Percentiles rank a stretch among this genome's conserved stretches.
These are phyloP conservation scores for Cercospora sp. DNA, from an alignment of 2,329 filamentous ascomycete genomes.

Conservation along the genomic window DNA sequence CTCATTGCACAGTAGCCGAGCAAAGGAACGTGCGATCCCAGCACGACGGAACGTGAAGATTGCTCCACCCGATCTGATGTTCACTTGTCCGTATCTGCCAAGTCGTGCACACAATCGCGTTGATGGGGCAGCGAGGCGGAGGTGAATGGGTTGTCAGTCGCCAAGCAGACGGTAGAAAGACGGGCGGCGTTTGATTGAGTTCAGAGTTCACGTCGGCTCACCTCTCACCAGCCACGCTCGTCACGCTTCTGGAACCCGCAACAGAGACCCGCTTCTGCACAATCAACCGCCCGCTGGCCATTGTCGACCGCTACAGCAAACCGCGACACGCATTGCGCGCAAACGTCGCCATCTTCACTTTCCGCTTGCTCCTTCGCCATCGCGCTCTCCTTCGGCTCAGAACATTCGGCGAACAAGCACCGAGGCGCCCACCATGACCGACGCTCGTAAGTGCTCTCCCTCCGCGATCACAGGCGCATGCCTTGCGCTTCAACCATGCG, in stretches of 20 bases:
- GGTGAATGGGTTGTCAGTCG: neutral
- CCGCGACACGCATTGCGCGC: constrained; percentile 1
- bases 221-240: neutral
- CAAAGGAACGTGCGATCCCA: neutral
- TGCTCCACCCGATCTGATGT: neutral
- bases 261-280: neutral
- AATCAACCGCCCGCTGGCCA: neutral
- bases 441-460: constrained; percentile 13
- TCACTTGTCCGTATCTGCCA: neutral
- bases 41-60: neutral
- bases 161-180: constrained; percentile 1
- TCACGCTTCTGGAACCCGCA: constrained; percentile 5
- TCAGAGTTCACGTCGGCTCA: neutral
- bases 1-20: neutral
- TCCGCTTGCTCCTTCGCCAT: neutral
- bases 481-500: neutral
- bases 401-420: neutral
- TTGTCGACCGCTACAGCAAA: constrained; percentile 3
- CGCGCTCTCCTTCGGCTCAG: constrained; percentile 2
- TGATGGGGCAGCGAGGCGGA: neutral
- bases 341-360: neutral
- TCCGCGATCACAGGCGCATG: neutral
- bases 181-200: neutral
- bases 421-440: constrained; percentile 14
- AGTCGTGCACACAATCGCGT: neutral